Conservation (phyloP, 352 stramenopile species). For the Thalassiosira mediterranea region DNA sequence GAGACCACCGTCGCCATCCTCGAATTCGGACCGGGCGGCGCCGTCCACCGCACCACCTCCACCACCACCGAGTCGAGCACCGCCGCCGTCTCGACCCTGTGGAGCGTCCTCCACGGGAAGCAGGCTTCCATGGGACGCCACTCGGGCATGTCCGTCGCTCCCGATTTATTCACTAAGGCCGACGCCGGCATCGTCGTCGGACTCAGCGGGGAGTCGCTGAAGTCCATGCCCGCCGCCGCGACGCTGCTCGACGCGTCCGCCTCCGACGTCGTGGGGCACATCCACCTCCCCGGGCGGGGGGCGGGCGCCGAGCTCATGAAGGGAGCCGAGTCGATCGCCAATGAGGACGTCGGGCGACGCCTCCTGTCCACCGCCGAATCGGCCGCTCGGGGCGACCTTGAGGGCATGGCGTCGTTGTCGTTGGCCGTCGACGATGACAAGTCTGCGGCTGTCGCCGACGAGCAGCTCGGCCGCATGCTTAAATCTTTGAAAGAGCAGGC, state of each 20-base stretch:
- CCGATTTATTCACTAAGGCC: constrained; percentile 72
- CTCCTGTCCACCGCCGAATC: constrained; percentile 26
- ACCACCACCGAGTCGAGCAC: constrained; percentile 37
- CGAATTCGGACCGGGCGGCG: constrained; percentile 68
- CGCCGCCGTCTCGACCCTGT: constrained; percentile 54
- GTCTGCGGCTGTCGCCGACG: constrained; percentile 54
- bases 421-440: constrained; percentile 28
- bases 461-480: constrained; percentile 56
- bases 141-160: constrained; percentile 75
- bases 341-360: constrained; percentile 15
- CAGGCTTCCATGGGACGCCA: constrained; percentile 45
- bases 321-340: background rate
- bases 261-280: constrained; percentile 57
- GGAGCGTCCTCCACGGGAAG: constrained; percentile 30
- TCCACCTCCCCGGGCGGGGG: constrained; percentile 48
- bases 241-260: constrained; percentile 36
- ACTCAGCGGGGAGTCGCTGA: constrained; percentile 57
- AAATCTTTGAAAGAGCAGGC: constrained; percentile 45
- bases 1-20: constrained; percentile 71
- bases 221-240: constrained; percentile 61
- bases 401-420: constrained; percentile 19
- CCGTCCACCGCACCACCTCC: constrained; percentile 53
- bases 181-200: constrained; percentile 71
- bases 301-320: constrained; percentile 33
- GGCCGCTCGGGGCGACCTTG: background rate